These are phyloP conservation scores for Pistacia integerrima DNA, from an alignment of 345 rosid genomes.

Conservation along the genomic window DNA sequence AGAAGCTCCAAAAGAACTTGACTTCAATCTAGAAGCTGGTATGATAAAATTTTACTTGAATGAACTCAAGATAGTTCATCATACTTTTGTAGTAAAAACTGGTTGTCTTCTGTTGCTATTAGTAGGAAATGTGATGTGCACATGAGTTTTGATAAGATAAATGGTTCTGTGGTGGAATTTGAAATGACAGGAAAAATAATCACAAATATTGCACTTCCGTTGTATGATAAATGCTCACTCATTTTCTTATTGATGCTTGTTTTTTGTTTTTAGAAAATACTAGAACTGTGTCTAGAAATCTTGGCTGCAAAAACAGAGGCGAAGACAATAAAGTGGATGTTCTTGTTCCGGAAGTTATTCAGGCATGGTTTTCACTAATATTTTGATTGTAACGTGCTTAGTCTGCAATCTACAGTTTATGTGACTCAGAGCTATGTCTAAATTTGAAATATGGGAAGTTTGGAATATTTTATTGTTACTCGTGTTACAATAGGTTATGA, in stretches of 20 bases:
- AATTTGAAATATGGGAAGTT: too few species aligned
- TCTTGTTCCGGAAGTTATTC: slow-evolving; percentile 88
- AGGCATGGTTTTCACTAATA: slow-evolving; percentile 47
- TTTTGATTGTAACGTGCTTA: too few species aligned
- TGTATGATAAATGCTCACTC: too few species aligned
- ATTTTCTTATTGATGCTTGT: slow-evolving; percentile 13
- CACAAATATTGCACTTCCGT: not conserved
- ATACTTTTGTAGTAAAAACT: not conserved
- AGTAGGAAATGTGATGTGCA: not conserved
- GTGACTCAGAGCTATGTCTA: too few species aligned
- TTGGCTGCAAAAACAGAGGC: slow-evolving; percentile 57
- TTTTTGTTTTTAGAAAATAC: slow-evolving; percentile 74
- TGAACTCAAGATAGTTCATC: slow-evolving; percentile 4
- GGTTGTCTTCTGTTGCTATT: not conserved
- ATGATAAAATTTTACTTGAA: slow-evolving; percentile 23
- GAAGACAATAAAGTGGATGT: slow-evolving; percentile 69
- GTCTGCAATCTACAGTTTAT: too few species aligned
- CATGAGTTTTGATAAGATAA: slow-evolving; percentile 2
- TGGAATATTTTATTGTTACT: not conserved
- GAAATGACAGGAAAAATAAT: slow-evolving; percentile 4
- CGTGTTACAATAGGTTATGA: too few species aligned
- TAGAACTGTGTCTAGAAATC: slow-evolving; percentile 71
- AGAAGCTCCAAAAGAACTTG: slow-evolving; percentile 97
- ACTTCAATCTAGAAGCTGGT: slow-evolving; percentile 94
- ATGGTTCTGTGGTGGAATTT: slow-evolving; percentile 10